Conservation (phyloP, 2,329 filamentous ascomycete genomes). For the Penicillium sp. region DNA sequence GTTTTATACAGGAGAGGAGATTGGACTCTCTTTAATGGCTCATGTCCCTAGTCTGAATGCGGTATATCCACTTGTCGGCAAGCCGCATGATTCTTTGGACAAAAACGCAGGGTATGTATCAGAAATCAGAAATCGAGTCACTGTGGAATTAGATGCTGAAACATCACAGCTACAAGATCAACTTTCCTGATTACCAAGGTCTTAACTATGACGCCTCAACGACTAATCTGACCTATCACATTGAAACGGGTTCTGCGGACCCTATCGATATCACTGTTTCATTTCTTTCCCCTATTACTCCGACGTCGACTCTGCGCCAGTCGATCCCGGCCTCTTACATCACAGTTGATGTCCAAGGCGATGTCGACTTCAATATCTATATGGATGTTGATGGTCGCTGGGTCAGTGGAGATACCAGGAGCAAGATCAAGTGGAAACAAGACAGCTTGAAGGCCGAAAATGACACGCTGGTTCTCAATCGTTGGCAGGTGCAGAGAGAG, state of each 20-base stretch:
- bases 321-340: conserved; percentile 79
- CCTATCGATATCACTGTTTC: conserved; percentile 57
- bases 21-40: conserved; percentile 62
- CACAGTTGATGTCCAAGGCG: conserved; percentile 65
- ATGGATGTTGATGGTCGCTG: conserved; percentile 71
- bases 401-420: conserved; percentile 72
- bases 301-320: conserved; percentile 74
- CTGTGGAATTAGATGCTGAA: neutral
- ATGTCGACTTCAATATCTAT: conserved; percentile 60
- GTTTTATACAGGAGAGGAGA: conserved; percentile 70
- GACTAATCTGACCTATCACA: conserved; percentile 63
- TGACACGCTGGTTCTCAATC: conserved; percentile 40
- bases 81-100: conserved; percentile 60
- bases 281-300: conserved; percentile 73
- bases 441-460: conserved; percentile 43
- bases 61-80: conserved; percentile 62
- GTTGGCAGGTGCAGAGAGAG: conserved; percentile 43
- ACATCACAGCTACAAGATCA: conserved; percentile 51
- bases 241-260: conserved; percentile 46
- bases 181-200: conserved; percentile 58
- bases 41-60: conserved; percentile 57
- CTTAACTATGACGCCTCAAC: conserved; percentile 66
- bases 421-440: conserved; percentile 66
- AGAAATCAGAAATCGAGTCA: neutral
- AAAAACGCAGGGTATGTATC: conserved; percentile 38